Base-by-base conservation (phyloP, 495 filamentous ascomycete species). In the Aspergillus nanangensis region DNA sequence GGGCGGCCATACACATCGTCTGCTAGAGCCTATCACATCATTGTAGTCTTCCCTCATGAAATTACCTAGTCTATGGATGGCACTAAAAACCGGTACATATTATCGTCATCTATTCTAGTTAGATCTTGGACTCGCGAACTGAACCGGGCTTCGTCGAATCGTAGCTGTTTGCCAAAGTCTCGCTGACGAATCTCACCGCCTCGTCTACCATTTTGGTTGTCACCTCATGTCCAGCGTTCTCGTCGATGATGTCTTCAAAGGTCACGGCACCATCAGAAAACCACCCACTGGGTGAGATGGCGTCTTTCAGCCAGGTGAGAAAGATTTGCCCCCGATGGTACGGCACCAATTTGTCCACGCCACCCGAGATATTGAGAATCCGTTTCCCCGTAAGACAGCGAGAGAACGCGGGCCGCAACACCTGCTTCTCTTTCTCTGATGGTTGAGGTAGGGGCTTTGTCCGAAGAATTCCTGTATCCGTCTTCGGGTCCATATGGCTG, bases 291-390 rank as follows among this genome's bases (percentile, higher is more conserved):
- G 66, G 62, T 2, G 57, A 65, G 29, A 80, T 57, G 0, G 81
- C 81, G 25, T 75, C 62, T 61, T 86, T 85, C 41, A 96, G 69
- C 66, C 83, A 88, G 7, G 63, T 58, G 38, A 95, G 48, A 59
- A 96, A 94, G 0, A 76, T 73, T 55, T 84, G 78, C 2, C 76
- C 72, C 13, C 80, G 81, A 18, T 69, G 68, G 62, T 89, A 88
- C 5, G 93, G 92, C 15, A 98, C 92, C 38, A 97, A 63, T 56
- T 87, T 90, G 61, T 98, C 93, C 14, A 69, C 70, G 0, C 71
- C 84, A 0, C 92, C 93, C 10, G 83, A 83, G 47, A 94, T 67
- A 48, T 87, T 80, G 41, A 96, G 64, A 46, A 96, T 81, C 44
- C 72, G 80, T 65, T 96, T 98, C 0, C 82, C 81, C 1, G 66